Evolutionary conservation across 2,329 filamentous ascomycete species (phyloP), one percentile per base, ranked within the genome.

Genomic region (Karstenula rhodostoma): DNA sequence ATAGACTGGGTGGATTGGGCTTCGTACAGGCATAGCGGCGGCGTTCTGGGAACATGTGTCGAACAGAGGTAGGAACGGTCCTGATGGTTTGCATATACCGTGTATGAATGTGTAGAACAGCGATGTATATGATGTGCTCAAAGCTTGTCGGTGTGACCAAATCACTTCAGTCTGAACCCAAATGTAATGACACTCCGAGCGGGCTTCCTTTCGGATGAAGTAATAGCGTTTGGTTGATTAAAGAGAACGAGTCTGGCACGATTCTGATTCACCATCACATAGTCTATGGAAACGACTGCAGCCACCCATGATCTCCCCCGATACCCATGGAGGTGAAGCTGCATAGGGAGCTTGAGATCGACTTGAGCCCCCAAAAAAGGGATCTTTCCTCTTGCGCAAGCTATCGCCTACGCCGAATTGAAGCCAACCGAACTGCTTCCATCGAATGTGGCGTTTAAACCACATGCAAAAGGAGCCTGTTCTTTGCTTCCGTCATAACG

Each of bases 11-110:
- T 32, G 22, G 42, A 43, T 10, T 33, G 50, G 50, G 44, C 29
- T 53, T 44, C 42, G 19, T 23, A 44, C 10, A 19, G 56, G 62
- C 59, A 64, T 62, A 62, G 62, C 62, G 59, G 40, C 25, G 62
- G 62, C 62, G 62, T 64, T 62, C 13, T 42, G 27, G 42, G 52
- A 13, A 42, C 27, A 19, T 23, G 19, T 9, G 43, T 40, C 42
- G 13, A 13, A 17, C 27, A 22, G 44, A 4, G 23, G 44, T 13
- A 12, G 4, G 44, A 15, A 23, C 15, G 15, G 23, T 12, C 23
- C n/a, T n/a, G 23, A 15, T 47, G 44, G 27, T 5, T 12, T 43
- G 51, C 40, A 44, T 40, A 32, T 43, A 29, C 15, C 10, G 50
- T 43, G 50, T 53, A 43, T 3, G 23, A 27, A 19, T 43, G n/a